Evolutionary conservation across 1,139 yeast species (phyloP).

Genomic region (Magnusiomyces fungicola): DNA sequence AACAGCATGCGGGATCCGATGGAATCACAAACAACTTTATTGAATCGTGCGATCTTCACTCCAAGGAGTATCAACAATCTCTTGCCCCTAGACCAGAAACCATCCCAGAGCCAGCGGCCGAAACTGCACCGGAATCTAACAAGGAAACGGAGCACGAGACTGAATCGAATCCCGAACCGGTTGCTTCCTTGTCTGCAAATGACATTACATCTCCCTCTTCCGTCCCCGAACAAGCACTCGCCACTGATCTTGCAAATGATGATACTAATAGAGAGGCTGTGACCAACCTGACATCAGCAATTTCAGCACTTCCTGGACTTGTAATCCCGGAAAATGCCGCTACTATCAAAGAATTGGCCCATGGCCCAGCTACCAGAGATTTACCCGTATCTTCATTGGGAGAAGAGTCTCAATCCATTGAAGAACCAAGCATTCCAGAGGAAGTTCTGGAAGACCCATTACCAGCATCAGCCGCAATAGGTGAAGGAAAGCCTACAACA

Average conservation of each 20-base stretch:
- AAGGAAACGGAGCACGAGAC: background rate
- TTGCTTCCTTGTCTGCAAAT: background rate
- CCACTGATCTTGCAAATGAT: conserved; percentile 4
- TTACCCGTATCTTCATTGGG: too few relatives aligned
- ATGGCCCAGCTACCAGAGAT: too few relatives aligned
- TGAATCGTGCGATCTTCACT: conserved; percentile 6
- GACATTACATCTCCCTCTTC: too few relatives aligned
- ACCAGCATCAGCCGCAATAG: too few relatives aligned
- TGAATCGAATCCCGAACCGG: background rate
- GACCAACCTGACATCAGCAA: conserved; percentile 8
- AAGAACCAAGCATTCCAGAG: background rate
- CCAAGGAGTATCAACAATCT: background rate
- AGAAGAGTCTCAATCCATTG: conserved; percentile 3
- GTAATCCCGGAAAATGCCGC: conserved; percentile 6
- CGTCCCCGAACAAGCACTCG: too few relatives aligned
- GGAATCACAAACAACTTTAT: conserved; percentile 14
- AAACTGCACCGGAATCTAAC: background rate
- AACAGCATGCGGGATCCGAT: conserved; percentile 7
- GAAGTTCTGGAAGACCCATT: background rate
- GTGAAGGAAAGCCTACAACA: background rate
- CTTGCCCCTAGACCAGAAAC: background rate
- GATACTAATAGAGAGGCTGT: conserved; percentile 5
- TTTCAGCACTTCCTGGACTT: conserved; percentile 13
- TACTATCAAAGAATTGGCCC: background rate
- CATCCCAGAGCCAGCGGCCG: background rate